Evolutionary conservation across 306 rosid species (phyloP), one percentile per base, ranked within the genome.

Genomic region (Trifolium dubium): DNA sequence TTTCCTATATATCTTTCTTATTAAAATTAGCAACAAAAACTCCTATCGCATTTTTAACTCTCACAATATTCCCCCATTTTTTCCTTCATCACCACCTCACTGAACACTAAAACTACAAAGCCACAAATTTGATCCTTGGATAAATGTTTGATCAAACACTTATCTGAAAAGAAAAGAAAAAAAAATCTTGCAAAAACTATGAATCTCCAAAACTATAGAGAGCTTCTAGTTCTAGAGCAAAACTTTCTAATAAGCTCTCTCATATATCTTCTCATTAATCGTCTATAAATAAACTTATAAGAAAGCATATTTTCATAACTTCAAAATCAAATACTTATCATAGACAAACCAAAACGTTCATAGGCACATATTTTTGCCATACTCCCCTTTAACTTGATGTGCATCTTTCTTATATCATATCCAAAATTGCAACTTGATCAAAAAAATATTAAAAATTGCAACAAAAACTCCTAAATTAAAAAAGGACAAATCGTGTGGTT

Each of bases 71-170:
- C 43, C 66, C 50, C 32, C 40, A 39, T 29, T 37, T 30, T 30
- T 11, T n/a, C 39, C 53, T 74, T 73, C 44, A 29, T 19, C 60
- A n/a, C 60, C 13, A 49, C 37, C 73, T n/a, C 58, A 8, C 58
- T 62, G 29, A 39, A 39, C 30, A 17, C 6, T 64, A 35, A 64
- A 51, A 51, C 58, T 15, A 51, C 10, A 51, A 51, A 17, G 8
- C 29, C 11, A 18, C 12, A 51, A 17, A 51, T 55, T 8, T 19
- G 61, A 55, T 12, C 10, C 34, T 30, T 30, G 40, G 23, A 31
- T 31, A 60, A 31, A 58, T 15, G 10, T 11, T 28, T 56, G 10
- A 59, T 30, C 9, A 6, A 61, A 10, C 9, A 59, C 10, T 59
- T 12, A 23, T 29, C 12, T 28, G 43, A 61, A 14, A 28, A 58